Evolutionary conservation across 768 basidiomycete species (phyloP).

Genomic region (Coprinopsis strossmayeri): DNA sequence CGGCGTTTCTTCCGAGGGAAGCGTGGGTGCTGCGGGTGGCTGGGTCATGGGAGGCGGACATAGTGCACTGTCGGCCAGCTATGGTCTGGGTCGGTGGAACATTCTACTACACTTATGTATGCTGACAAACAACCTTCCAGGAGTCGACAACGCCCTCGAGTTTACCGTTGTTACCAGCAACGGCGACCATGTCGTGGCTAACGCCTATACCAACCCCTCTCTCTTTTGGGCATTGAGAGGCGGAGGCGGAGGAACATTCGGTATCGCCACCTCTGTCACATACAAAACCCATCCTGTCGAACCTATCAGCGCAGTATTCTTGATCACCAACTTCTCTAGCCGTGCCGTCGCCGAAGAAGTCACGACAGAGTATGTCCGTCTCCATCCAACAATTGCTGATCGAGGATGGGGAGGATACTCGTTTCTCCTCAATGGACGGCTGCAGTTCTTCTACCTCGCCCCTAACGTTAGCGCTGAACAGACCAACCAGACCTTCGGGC

Average conservation of each 20-base stretch:
- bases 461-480: background rate
- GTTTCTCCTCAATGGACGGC: background rate
- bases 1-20: background rate
- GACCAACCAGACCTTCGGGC: background rate
- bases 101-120: too few relatives aligned
- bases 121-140: too few relatives aligned
- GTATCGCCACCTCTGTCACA: slow-evolving; percentile 16
- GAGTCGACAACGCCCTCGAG: slow-evolving; percentile 36
- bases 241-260: slow-evolving; percentile 20
- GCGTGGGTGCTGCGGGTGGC: background rate
- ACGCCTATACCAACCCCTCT: slow-evolving; percentile 29
- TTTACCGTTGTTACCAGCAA: slow-evolving; percentile 33
- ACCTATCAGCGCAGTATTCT: slow-evolving; percentile 4
- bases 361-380: slow-evolving; percentile 26
- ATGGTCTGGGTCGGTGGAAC: slow-evolving; percentile 37
- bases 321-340: slow-evolving; percentile 25
- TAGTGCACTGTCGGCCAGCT: slow-evolving; percentile 24
- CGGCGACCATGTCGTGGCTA: slow-evolving; percentile 28
- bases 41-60: background rate
- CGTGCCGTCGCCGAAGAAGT: slow-evolving; percentile 21
- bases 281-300: slow-evolving; percentile 11
- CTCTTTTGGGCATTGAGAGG: slow-evolving; percentile 44
- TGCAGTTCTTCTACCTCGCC: background rate
- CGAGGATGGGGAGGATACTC: slow-evolving; percentile 34
- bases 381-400: slow-evolving; percentile 31